phyloP scores from a whole-genome alignment of 768 basidiomycete genomes.

The Punctularia strigosozonata region DNA sequence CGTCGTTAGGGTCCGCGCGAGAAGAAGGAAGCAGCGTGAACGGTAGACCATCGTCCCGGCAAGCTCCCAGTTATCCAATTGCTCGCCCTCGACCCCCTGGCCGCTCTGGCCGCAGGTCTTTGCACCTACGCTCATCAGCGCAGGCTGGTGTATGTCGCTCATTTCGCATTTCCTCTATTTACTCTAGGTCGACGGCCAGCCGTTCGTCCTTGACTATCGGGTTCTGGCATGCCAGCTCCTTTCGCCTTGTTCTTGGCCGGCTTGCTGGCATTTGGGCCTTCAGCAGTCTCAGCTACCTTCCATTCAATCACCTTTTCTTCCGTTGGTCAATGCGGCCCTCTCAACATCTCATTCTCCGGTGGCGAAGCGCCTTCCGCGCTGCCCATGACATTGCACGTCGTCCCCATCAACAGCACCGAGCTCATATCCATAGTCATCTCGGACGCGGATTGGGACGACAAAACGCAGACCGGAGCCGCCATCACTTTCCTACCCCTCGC shows the following conservation, averaged over 20 bases:
- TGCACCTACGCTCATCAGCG: no score
- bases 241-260: constrained; percentile 7
- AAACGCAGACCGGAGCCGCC: constrained; percentile 27
- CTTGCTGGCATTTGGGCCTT: constrained; percentile 14
- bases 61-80: no score
- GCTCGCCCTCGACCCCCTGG: no score
- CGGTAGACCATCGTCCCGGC: no score
- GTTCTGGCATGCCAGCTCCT: no score
- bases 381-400: constrained; percentile 35
- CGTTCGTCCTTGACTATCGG: no score
- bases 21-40: no score
- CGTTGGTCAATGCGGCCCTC: constrained; percentile 41
- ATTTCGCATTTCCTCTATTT: no score
- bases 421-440: constrained; percentile 33
- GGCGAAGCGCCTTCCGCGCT: constrained; percentile 20
- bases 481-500: constrained; percentile 41
- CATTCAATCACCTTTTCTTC: constrained; percentile 22
- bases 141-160: no score
- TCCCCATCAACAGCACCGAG: constrained; percentile 42
- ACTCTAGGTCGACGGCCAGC: no score
- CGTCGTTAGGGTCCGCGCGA: no score
- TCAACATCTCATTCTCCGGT: constrained; percentile 34
- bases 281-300: constrained; percentile 16
- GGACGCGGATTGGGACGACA: constrained; percentile 20
- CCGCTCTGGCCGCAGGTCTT: no score